These are phyloP conservation scores for Helenozyma baotianmanensis DNA, from an alignment of 805 yeast genomes.

Conservation along the genomic window DNA sequence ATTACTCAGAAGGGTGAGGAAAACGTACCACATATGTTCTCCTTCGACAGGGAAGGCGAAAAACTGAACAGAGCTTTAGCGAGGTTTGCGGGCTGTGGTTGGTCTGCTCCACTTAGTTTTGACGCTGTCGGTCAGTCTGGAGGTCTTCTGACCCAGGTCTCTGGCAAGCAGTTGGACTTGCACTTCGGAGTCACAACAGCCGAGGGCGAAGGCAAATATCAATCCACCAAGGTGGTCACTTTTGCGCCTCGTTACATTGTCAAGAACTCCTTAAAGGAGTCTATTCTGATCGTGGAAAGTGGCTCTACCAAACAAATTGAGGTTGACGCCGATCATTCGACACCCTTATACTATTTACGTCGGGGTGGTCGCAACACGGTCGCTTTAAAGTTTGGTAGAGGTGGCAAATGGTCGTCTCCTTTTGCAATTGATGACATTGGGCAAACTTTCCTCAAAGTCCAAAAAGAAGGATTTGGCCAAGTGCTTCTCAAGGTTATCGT, in stretches of 20 bases:
- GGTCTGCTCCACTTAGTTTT: slow-evolving; percentile 73
- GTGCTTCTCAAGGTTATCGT: slow-evolving; percentile 68
- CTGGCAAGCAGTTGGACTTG: slow-evolving; percentile 53
- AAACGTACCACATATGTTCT: slow-evolving; percentile 69
- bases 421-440: slow-evolving; percentile 84
- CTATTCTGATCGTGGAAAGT: slow-evolving; percentile 59
- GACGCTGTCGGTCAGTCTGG: slow-evolving; percentile 85
- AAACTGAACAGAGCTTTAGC: slow-evolving; percentile 63
- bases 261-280: slow-evolving; percentile 53
- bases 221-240: slow-evolving; percentile 69
- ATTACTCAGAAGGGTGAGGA: slow-evolving; percentile 14
- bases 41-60: slow-evolving; percentile 60
- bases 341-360: slow-evolving; percentile 64
- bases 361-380: slow-evolving; percentile 56
- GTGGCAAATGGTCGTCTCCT: slow-evolving; percentile 80
- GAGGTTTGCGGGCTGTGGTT: slow-evolving; percentile 60
- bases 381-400: slow-evolving; percentile 50
- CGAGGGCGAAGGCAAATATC: slow-evolving; percentile 85
- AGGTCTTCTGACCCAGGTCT: slow-evolving; percentile 46
- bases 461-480: slow-evolving; percentile 62
- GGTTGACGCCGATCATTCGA: slow-evolving; percentile 43
- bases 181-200: slow-evolving; percentile 69
- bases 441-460: slow-evolving; percentile 66
- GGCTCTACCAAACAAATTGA: slow-evolving; percentile 53
- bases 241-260: slow-evolving; percentile 80